These are phyloP conservation scores for Pilasporangium apinafurcum DNA, from an alignment of 352 stramenopile genomes.

Conservation along the genomic window DNA sequence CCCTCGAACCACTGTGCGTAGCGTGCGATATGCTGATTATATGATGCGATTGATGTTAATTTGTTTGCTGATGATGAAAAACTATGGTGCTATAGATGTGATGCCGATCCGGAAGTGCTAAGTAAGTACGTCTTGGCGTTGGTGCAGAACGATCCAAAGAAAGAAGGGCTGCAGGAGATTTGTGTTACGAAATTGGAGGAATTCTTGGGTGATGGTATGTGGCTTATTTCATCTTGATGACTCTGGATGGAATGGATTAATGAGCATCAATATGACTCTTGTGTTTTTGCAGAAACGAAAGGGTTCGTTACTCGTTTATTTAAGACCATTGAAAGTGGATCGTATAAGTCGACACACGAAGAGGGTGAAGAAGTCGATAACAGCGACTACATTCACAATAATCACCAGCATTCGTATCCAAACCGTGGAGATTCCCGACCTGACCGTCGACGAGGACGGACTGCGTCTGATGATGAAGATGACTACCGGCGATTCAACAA, in stretches of 20 bases:
- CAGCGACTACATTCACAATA: constrained; percentile 3
- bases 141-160: constrained; percentile 78
- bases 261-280: background rate
- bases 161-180: constrained; percentile 56
- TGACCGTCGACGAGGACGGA: constrained; percentile 22
- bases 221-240: background rate
- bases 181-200: constrained; percentile 78
- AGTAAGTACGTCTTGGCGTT: constrained; percentile 86
- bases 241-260: background rate
- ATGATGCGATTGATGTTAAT: constrained; percentile 1
- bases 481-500: constrained; percentile 49
- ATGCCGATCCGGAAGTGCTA: constrained; percentile 80
- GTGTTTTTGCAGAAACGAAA: constrained; percentile 37
- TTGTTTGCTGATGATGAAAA: constrained; percentile 1
- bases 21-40: constrained; percentile 1
- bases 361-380: constrained; percentile 15
- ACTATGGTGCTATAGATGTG: constrained; percentile 44
- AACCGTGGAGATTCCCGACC: constrained; percentile 9
- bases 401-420: constrained; percentile 7
- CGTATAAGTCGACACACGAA: constrained; percentile 32
- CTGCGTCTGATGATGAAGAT: constrained; percentile 45
- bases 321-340: constrained; percentile 46
- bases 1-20: constrained; percentile 77
- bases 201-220: constrained; percentile 79
- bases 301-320: constrained; percentile 74